Evolutionary conservation across 345 rosid species (phyloP), one percentile per base, ranked within the genome.

Genomic region (Lumnitzera racemosa): DNA sequence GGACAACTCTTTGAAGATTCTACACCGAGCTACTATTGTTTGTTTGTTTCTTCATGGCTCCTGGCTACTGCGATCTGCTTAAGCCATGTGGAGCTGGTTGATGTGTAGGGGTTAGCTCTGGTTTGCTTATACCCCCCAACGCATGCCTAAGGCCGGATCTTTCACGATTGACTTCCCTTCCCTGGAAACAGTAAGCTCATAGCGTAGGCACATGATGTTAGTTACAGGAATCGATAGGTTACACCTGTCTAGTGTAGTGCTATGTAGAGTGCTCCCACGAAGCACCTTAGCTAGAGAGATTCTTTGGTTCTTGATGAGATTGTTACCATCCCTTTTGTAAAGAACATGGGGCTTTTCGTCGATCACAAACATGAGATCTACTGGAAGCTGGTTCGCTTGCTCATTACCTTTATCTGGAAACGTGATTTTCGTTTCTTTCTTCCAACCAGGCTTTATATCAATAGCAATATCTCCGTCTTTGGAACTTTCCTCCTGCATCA

Each of bases 401-500:
- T 94, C 97, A 8, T 94, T 94, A 25, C 97, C 99, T 71, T 94
- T 94, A 51, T 90, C 97, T 0, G 89, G 91, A 76, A 94, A 94
- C 11, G 90, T 90, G 29, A 94, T 78, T 81, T 94, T 94, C 1
- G 99, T 94, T 36, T 97, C 97, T 69, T 83, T 90, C 80, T 94
- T 94, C 99, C 97, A 90, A 31, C 99, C 95, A 0, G 96, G 99
- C 76, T 94, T 90, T 67, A 94, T 96, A 47, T 76, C 95, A 49
- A 90, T 90, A 5, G 90, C 86, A 94, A 54, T 53, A 90, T 86
- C 82, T 94, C 99, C 11, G 91, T 78, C 65, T 94, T 91, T 47
- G 77, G 83, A 1, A 66, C 82, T n/a, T 80, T 87, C 64, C 83
- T 68, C 71, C 99, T 87, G 76, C 61, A 69, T 24, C 23, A 23